Conservation (phyloP, 2,329 filamentous ascomycete species). For the Claviceps sp. region DNA sequence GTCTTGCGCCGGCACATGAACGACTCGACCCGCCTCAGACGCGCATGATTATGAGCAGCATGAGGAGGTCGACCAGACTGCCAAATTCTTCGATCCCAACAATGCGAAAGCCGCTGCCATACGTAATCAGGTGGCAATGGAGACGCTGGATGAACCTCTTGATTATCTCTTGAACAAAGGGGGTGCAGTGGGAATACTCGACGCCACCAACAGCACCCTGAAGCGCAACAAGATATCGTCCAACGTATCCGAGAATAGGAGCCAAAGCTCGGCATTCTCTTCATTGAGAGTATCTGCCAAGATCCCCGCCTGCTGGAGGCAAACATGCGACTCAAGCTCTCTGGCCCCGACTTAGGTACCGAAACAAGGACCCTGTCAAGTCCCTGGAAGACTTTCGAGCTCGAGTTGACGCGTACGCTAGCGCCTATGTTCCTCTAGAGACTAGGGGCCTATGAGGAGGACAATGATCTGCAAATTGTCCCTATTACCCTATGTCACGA, state of each 20-base stretch:
- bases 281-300: slow-evolving; percentile 87
- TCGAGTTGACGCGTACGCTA: slow-evolving; percentile 85
- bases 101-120: slow-evolving; percentile 73
- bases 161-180: slow-evolving; percentile 74
- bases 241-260: slow-evolving; percentile 71
- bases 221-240: slow-evolving; percentile 74
- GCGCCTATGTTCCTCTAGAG: slow-evolving; percentile 83
- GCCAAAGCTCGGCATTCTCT: slow-evolving; percentile 79
- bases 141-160: slow-evolving; percentile 81
- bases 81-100: slow-evolving; percentile 83
- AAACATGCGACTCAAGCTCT: slow-evolving; percentile 94
- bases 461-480: slow-evolving; percentile 54
- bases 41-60: slow-evolving; percentile 13
- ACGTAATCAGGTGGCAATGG: slow-evolving; percentile 81
- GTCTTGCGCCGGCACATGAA: slow-evolving; percentile 20
- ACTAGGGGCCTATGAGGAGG: slow-evolving; percentile 84
- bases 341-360: slow-evolving; percentile 93
- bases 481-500: too few species aligned
- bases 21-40: slow-evolving; percentile 29
- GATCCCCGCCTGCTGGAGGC: slow-evolving; percentile 77
- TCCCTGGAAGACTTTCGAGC: slow-evolving; percentile 86
- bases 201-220: slow-evolving; percentile 93
- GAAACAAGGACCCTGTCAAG: slow-evolving; percentile 75
- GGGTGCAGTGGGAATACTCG: slow-evolving; percentile 86
- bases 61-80: slow-evolving; percentile 66